Evolutionary conservation across 2,329 filamentous ascomycete species (phyloP), one percentile per base, ranked within the genome.

Genomic region (Lachnellula hyalina): DNA sequence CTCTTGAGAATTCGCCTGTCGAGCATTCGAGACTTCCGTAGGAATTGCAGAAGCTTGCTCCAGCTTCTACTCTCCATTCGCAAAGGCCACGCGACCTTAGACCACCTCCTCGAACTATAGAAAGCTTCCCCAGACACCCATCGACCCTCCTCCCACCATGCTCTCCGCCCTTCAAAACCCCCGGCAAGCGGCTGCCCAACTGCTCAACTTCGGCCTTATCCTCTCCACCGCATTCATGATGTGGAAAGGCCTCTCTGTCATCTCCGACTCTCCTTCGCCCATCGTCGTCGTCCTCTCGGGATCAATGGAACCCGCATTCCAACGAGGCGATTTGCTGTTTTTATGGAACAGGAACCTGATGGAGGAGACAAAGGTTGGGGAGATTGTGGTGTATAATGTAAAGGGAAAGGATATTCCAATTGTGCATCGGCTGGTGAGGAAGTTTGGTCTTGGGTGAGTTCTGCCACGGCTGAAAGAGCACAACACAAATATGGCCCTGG

Each of bases 341-440:
- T 61, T 84, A 19, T 84, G 81, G 80, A 84, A 83, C 65, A 65
- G 81, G 73, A 78, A 52, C 58, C 70, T 68, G 8, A 71, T 76
- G 32, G 72, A 74, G 49, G 79, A 86, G 44, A 85, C 84, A 1
- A 79, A 87, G 65, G 76, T 89, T 46, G 86, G 86, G 17, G 86
- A 90, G 72, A 78, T 89, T 58, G 86, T 90, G 62, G 86, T 90
- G 47, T 90, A 89, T 68, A 89, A 88, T 68, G 84, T 89, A 34
- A 78, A 81, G 64, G 85, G 84, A 42, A 99, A 97, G 78, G 89
- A 96, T 63, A 97, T 99, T 61, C 94, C 94, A 32, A 99, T 99
- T 72, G 94, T 99, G 63, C 94, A 99, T 75, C 80, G 94, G 49
- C 82, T 97, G 9, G 87, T 97, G 52, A 83, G 92, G 73, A 85